Conservation (phyloP, 495 filamentous ascomycete species). For the Thermothielavioides terrestris region DNA sequence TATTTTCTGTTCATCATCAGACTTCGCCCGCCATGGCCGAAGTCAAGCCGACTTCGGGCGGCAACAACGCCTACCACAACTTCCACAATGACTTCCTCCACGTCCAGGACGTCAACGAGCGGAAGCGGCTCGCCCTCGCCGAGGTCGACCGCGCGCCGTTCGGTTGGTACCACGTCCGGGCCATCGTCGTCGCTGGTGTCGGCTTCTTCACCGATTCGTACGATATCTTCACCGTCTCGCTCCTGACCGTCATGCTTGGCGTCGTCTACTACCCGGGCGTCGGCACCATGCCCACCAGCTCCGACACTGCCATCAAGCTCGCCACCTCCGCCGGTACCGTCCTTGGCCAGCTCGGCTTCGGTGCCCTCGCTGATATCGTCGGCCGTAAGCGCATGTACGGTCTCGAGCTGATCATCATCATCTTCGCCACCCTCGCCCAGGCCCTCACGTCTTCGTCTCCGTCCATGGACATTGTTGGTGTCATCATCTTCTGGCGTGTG, state of each 20-base stretch:
- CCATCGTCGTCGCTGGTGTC: slow-evolving; percentile 63
- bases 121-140: slow-evolving; percentile 59
- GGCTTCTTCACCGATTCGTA: slow-evolving; percentile 73
- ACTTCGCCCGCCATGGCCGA: slow-evolving; percentile 7
- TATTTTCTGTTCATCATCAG: neutral
- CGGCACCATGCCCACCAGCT: slow-evolving; percentile 50
- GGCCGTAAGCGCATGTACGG: slow-evolving; percentile 84
- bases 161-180: slow-evolving; percentile 67
- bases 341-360: slow-evolving; percentile 75
- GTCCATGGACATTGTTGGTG: slow-evolving; percentile 60
- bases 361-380: slow-evolving; percentile 67
- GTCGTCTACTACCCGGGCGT: slow-evolving; percentile 56
- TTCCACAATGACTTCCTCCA: slow-evolving; percentile 53
- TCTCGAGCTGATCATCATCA: slow-evolving; percentile 80
- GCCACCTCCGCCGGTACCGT: slow-evolving; percentile 83
- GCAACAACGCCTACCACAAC: slow-evolving; percentile 62
- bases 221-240: slow-evolving; percentile 66
- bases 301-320: slow-evolving; percentile 81
- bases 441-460: slow-evolving; percentile 58
- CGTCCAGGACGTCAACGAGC: slow-evolving; percentile 60
- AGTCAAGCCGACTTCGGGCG: slow-evolving; percentile 45
- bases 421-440: slow-evolving; percentile 74
- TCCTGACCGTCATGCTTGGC: slow-evolving; percentile 59
- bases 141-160: slow-evolving; percentile 70
- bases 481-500: slow-evolving; percentile 85